phyloP scores from a whole-genome alignment of 495 filamentous ascomycete species.

The Xylaria telfairii region DNA sequence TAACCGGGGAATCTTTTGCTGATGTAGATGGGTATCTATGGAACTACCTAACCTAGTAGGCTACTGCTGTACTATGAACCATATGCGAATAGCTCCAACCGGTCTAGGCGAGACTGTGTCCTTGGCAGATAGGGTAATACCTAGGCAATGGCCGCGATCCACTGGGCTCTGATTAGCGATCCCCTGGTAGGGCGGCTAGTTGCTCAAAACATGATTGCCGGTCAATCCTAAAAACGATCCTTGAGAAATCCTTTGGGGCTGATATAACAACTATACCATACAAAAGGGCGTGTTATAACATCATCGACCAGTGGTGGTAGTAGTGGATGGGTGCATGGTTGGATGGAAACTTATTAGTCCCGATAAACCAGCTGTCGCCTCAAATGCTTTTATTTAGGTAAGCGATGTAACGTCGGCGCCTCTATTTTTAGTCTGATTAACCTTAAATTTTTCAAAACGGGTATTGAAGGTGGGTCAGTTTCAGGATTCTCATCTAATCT shows the following conservation, averaged over 20 bases:
- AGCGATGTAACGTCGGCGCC: constrained; percentile 13
- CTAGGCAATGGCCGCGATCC: neutral
- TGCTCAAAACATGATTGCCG: constrained; percentile 1
- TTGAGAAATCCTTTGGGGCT: neutral
- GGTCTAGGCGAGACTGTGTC: neutral
- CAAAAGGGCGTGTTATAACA: neutral
- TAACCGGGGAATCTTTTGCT: neutral
- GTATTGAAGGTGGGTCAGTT: constrained; percentile 7
- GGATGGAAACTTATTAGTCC: constrained; percentile 1
- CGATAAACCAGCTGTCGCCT: neutral
- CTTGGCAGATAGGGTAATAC: neutral
- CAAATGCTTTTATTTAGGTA: neutral
- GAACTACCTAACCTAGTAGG: neutral
- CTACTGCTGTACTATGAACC: neutral
- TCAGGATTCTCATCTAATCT: constrained; percentile 3
- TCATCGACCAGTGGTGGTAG: neutral
- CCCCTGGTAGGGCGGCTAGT: neutral
- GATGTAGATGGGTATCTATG: constrained; percentile 4
- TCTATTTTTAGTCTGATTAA: constrained; percentile 25
- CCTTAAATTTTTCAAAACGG: constrained; percentile 18
- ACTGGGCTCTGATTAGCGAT: neutral
- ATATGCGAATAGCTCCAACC: neutral
- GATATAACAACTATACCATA: neutral
- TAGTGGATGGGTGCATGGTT: no score
- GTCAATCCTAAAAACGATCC: neutral